Conservation (phyloP, 2,329 filamentous ascomycete genomes). For the Fusarium algeriense region DNA sequence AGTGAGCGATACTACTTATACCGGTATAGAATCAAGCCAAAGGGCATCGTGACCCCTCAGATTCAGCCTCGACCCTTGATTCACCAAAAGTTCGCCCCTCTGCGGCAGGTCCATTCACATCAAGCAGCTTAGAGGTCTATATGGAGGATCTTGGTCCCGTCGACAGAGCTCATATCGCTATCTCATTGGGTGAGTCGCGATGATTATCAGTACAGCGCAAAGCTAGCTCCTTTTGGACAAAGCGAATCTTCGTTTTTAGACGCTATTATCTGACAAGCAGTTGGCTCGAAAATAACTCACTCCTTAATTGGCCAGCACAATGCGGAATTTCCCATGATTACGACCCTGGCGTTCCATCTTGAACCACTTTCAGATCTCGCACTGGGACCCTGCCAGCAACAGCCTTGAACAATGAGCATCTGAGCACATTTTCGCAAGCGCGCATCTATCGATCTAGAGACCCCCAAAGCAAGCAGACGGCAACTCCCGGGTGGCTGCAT, state of each 20-base stretch:
- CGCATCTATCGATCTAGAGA: rapidly evolving
- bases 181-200: neutral
- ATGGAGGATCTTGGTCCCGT: neutral
- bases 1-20: constrained; percentile 1
- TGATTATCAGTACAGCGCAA: neutral
- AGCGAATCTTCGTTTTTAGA: neutral
- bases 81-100: neutral
- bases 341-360: neutral
- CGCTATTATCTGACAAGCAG: constrained; percentile 10
- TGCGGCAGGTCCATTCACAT: neutral
- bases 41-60: neutral
- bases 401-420: too few species aligned
- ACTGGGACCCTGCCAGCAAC: neutral
- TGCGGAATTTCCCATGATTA: neutral
- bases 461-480: too few species aligned
- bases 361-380: neutral
- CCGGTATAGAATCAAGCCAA: too few species aligned
- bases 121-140: neutral
- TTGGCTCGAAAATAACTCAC: neutral
- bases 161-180: neutral
- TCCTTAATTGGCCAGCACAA: neutral
- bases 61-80: neutral
- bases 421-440: neutral
- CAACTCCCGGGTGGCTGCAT: too few species aligned
- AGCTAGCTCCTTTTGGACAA: constrained; percentile 6